Evolutionary conservation across 768 basidiomycete species (phyloP).

Genomic region (Hypholoma sublateritium): DNA sequence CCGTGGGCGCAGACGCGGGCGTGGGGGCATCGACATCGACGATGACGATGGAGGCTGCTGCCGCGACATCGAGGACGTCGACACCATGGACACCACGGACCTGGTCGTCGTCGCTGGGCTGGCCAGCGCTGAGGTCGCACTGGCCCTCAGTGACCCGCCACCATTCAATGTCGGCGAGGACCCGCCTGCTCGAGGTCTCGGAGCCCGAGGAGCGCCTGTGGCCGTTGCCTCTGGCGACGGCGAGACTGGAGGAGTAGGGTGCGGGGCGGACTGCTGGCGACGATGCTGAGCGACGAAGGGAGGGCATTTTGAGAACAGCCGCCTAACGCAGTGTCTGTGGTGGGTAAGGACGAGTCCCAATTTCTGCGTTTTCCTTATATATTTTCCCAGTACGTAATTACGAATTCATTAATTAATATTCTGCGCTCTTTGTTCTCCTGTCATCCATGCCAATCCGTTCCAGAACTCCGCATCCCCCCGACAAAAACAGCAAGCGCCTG

Average conservation of each 20-base stretch:
- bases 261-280: constrained; percentile 67
- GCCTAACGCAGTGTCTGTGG: constrained; percentile 50
- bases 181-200: constrained; percentile 61
- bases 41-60: constrained; percentile 31
- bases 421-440: constrained; percentile 4
- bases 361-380: constrained; percentile 39
- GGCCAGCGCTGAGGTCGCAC: constrained; percentile 44
- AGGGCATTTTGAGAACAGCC: constrained; percentile 57
- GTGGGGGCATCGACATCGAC: constrained; percentile 39
- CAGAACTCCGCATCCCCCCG: not conserved
- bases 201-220: constrained; percentile 70
- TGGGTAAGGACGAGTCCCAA: constrained; percentile 33
- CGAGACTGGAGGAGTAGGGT: constrained; percentile 54
- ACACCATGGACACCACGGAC: constrained; percentile 38
- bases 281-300: constrained; percentile 77
- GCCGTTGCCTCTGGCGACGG: constrained; percentile 37
- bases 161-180: constrained; percentile 87
- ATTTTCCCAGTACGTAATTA: constrained; percentile 26
- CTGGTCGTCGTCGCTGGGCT: constrained; percentile 41
- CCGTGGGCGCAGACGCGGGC: constrained; percentile 30
- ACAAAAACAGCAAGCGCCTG: too few species aligned
- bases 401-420: constrained; percentile 11
- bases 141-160: constrained; percentile 80
- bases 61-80: constrained; percentile 19
- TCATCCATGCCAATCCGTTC: constrained; percentile 5